Evolutionary conservation across 2,329 filamentous ascomycete species (phyloP), one percentile per base, ranked within the genome.

Genomic region (Trichoderma arundinaceum): DNA sequence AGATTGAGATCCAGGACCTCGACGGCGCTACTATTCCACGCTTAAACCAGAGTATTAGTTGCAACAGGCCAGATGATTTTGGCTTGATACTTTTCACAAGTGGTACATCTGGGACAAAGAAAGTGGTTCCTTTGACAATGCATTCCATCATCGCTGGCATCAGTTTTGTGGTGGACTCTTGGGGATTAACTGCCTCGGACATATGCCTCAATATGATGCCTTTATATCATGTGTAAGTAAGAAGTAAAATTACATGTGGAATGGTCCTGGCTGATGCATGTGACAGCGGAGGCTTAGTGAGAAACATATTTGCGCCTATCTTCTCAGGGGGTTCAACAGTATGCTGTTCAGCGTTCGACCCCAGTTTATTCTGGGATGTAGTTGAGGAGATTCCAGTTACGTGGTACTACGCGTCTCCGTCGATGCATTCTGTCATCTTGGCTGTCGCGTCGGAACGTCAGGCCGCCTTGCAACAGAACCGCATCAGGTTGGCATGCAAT

Each of bases 141-240:
- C 80, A 84, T 66, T 81, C 82, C 3, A 80, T 86, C 58, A 74
- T 86, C 8, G 76, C 78, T 7, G 84, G 84, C 2, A 80, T 84
- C 3, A 77, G 80, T 1, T 83, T 82, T 65, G 83, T 86, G 5
- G 81, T 85, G 33, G 79, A 84, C 17, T 85, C 83, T 0, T 86
- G 84, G 82, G 81, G 80, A 1, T 71, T 87, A 17, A 78, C 74
- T 1, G 70, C 76, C 1, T 71, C 73, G 1, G 84, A 86, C 69
- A 77, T 80, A 0, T 87, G 84, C 70, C 71, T 86, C 28, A 86
- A 87, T 70, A 85, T 86, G 81, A 87, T 87, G 84, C 84, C 84
- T 0, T 74, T 87, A 6, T 84, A 85, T 71, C 84, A 86, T 72
- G 77, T 85, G 80, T 83, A 77, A 76, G 81, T 46, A 57, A 5